Conservation (phyloP, 2,329 filamentous ascomycete genomes). For the Capronia coronata region DNA sequence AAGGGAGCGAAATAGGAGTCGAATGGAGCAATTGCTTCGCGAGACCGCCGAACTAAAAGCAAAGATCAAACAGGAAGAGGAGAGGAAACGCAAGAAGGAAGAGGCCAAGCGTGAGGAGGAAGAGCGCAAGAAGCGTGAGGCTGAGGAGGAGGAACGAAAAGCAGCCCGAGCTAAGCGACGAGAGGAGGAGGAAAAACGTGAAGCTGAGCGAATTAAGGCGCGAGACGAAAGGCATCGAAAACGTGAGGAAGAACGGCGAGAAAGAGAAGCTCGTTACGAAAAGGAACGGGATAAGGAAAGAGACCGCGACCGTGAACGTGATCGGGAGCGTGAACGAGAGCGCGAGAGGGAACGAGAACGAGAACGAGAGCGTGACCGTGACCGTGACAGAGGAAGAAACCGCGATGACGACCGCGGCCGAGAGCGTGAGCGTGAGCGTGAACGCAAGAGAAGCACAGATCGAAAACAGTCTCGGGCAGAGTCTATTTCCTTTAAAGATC, state of each 20-base stretch:
- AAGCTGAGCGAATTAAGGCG: conserved; percentile 49
- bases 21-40: conserved; percentile 45
- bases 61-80: conserved; percentile 40
- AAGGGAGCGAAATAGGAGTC: conserved; percentile 41
- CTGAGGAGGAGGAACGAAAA: conserved; percentile 42
- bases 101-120: conserved; percentile 40
- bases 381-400: conserved; percentile 26
- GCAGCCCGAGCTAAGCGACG: conserved; percentile 46
- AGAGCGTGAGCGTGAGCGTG: conserved; percentile 28
- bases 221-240: conserved; percentile 43
- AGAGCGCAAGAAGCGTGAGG: conserved; percentile 39
- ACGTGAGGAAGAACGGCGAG: conserved; percentile 42
- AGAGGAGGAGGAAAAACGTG: conserved; percentile 48
- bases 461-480: conserved; percentile 32
- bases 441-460: conserved; percentile 31
- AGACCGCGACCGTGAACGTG: conserved; percentile 30
- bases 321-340: conserved; percentile 21
- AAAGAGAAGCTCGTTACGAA: conserved; percentile 33
- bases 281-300: conserved; percentile 32
- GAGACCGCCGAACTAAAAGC: conserved; percentile 47
- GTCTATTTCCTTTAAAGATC: conserved; percentile 29
- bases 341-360: conserved; percentile 34
- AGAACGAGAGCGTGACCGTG: conserved; percentile 27
- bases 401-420: conserved; percentile 16
- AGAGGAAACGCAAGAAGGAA: conserved; percentile 33